Evolutionary conservation across 345 rosid species (phyloP).

Genomic region (Populus deltoides): DNA sequence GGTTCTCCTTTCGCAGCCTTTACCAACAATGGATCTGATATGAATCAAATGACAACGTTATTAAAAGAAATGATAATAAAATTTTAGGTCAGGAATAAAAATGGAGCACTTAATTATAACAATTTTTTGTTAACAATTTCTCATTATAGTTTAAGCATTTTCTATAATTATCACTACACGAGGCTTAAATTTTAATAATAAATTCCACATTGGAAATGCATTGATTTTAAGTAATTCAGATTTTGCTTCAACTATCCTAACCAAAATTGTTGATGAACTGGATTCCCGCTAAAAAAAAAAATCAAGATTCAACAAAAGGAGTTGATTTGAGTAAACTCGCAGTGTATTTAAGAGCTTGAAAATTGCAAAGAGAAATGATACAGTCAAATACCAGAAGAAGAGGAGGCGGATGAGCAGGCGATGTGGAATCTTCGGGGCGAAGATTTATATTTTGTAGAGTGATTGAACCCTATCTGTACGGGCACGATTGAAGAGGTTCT

Average conservation of each 20-base stretch:
- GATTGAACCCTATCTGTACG: conserved; percentile 36
- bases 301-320: not conserved
- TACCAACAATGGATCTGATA: conserved; percentile 74
- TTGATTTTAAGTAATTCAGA: not conserved
- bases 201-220: not conserved
- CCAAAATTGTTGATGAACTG: not conserved
- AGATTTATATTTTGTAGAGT: not conserved
- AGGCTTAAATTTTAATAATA: not conserved
- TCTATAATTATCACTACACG: not conserved
- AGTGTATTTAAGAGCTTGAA: not conserved
- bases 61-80: no score
- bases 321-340: not conserved
- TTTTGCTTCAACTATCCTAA: not conserved
- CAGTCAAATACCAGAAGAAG: conserved; percentile 26
- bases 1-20: conserved; percentile 86
- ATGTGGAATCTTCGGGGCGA: conserved; percentile 20
- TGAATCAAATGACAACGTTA: not conserved
- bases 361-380: not conserved
- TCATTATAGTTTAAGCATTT: not conserved
- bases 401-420: conserved; percentile 42
- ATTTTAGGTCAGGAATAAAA: not conserved
- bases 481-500: conserved; percentile 33
- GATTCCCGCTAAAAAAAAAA: not conserved
- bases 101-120: not conserved
- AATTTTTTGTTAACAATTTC: not conserved